Percentiles rank a stretch among this genome's conserved stretches.
phyloP scores from a whole-genome alignment of 2,329 filamentous ascomycete species.

The Diaporthe destruens region DNA sequence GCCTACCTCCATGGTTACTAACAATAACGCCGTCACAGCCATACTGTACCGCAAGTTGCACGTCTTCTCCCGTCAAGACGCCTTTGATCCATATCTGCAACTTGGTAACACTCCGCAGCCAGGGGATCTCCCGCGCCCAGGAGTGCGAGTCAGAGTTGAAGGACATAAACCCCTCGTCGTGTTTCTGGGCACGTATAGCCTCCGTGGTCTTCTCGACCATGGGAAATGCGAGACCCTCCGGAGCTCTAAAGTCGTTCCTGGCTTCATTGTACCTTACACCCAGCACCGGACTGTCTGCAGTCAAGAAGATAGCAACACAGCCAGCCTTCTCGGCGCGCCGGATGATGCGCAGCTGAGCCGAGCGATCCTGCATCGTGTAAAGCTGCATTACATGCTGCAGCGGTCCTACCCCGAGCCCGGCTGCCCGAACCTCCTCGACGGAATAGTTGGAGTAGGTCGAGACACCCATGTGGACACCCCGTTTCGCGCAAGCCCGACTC shows the following conservation, averaged over 20 bases:
- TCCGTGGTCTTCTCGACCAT: conserved; percentile 11
- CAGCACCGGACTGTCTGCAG: conserved; percentile 68
- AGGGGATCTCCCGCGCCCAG: conserved; percentile 76
- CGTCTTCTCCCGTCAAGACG: conserved; percentile 55
- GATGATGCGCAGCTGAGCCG: conserved; percentile 58
- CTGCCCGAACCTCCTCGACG: conserved; percentile 57
- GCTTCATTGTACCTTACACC: conserved; percentile 62
- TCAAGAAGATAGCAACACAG: conserved; percentile 68
- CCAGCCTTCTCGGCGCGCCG: conserved; percentile 59
- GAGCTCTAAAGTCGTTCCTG: conserved; percentile 27
- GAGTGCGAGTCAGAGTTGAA: conserved; percentile 70
- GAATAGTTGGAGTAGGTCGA: conserved; percentile 60
- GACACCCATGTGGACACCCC: conserved; percentile 60
- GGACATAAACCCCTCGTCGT: conserved; percentile 51
- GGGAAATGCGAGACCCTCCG: conserved; percentile 29
- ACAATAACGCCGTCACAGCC: conserved; percentile 59
- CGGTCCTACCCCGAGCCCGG: conserved; percentile 47
- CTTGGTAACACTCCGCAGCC: conserved; percentile 62
- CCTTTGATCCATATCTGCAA: conserved; percentile 72
- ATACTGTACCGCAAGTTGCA: conserved; percentile 52
- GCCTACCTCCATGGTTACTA: conserved; percentile 69
- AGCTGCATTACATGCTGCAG: conserved; percentile 62
- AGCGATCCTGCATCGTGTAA: conserved; percentile 67
- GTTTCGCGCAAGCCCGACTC: conserved; percentile 58
- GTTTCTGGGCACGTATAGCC: neutral